Evolutionary conservation across 305 asterid species (phyloP).

Genomic region (Striga hermonthica): DNA sequence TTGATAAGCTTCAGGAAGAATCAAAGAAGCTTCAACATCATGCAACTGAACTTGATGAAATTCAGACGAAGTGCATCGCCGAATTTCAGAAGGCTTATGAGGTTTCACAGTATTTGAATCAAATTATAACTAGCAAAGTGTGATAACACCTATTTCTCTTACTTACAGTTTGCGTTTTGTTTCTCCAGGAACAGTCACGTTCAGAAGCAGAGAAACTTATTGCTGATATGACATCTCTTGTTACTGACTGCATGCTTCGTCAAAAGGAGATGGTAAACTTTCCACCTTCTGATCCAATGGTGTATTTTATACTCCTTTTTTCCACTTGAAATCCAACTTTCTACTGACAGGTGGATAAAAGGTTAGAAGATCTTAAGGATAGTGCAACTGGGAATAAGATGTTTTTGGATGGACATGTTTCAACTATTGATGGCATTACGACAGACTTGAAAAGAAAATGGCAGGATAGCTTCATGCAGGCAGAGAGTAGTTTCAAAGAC

Average conservation of each 20-base stretch:
- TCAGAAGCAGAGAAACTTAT: conserved; percentile 61
- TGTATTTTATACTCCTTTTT: no score
- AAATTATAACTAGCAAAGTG: neutral
- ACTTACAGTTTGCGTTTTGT: conserved; percentile 27
- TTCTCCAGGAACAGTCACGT: conserved; percentile 59
- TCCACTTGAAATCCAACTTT: neutral
- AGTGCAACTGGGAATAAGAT: conserved; percentile 49
- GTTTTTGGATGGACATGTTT: conserved; percentile 59
- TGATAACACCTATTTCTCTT: neutral
- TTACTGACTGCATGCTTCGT: conserved; percentile 61
- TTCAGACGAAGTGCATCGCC: conserved; percentile 52
- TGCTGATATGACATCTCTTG: conserved; percentile 60
- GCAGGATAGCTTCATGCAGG: conserved; percentile 59
- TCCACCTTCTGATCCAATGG: neutral
- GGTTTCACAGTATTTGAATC: conserved; percentile 35
- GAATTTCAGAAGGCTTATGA: conserved; percentile 68
- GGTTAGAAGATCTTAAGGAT: conserved; percentile 53
- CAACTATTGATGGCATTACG: conserved; percentile 58
- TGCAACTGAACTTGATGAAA: conserved; percentile 50
- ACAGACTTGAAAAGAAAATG: conserved; percentile 77
- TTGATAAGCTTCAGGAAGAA: conserved; percentile 53
- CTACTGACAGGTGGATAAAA: conserved; percentile 55
- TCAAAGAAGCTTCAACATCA: conserved; percentile 51
- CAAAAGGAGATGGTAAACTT: conserved; percentile 66
- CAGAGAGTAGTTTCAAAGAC: conserved; percentile 49